Base-by-base conservation (phyloP, 129 eudicot species). In the Escallonia rubra region DNA sequence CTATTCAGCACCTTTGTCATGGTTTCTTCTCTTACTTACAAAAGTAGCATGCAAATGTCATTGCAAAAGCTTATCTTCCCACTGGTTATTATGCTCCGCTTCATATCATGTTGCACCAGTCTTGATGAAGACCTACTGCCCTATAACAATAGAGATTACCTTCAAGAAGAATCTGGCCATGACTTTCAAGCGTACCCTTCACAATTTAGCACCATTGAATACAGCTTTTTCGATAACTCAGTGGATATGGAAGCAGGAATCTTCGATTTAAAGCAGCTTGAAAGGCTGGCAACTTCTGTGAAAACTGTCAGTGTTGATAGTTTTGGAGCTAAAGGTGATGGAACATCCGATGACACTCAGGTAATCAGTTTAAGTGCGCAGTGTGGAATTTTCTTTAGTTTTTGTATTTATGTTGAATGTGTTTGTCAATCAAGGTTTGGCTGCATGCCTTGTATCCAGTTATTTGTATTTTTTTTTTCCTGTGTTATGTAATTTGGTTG, bases 261-360 rank as follows among this genome's bases (percentile, higher is more conserved):
- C 7, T 66, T 59, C 43, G 50, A n/a, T 11, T 66, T 48, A 14
- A 53, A 65, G 48, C 42, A 8, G 3, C 39, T 46, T 9, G 74
- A 53, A 46, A 70, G 43, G 43, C 40, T 67, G 38, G 63, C 49
- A 40, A 56, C 43, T 43, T 51, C 76, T 1, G 61, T 43, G 42
- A 34, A 46, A 61, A 59, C 46, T 57, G 64, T 84, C 9, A 67
- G 57, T 67, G 90, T 84, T 0, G 64, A 71, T 23, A 68, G 50
- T 57, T 74, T 61, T 71, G 90, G 90, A 74, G 90, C 90, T 65
- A 84, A 77, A 68, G 90, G 86, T 60, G 90, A 84, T 68, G 90
- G 90, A 50, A 72, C 8, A 4, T 8, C 75, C 38, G 82, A 84
- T 70, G 89, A 84, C 59, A 69, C 79, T n/a, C 42, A 70, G 88